These are phyloP conservation scores for Syzygium oleosum DNA, from an alignment of 345 rosid genomes.

Conservation along the genomic window DNA sequence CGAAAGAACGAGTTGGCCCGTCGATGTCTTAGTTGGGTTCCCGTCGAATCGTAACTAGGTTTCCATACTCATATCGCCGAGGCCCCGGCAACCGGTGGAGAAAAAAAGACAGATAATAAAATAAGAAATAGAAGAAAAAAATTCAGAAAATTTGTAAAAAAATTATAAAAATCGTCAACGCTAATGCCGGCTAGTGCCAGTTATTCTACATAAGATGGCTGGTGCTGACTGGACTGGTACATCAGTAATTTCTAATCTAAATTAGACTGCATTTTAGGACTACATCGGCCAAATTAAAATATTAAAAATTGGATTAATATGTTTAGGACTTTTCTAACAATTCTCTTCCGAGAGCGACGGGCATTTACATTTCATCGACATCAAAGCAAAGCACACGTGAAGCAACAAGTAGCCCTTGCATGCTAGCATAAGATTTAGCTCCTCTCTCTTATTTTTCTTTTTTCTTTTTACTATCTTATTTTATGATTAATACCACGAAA, in stretches of 20 bases:
- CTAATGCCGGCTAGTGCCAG: no score
- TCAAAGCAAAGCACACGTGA: background rate
- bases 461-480: background rate
- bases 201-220: fast-evolving
- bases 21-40: background rate
- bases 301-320: background rate
- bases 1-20: background rate
- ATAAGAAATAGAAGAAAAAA: background rate
- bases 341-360: background rate
- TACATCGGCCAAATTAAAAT: background rate
- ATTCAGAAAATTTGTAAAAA: background rate
- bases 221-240: fast-evolving
- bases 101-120: background rate
- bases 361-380: background rate
- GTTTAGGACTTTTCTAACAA: background rate
- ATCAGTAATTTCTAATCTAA: fast-evolving
- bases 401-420: background rate
- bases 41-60: background rate
- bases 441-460: background rate
- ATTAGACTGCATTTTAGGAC: no score
- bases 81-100: fast-evolving
- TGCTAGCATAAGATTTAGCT: background rate
- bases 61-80: background rate
- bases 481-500: no score
- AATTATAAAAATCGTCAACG: fast-evolving